phyloP scores from a whole-genome alignment of 1,139 yeast genomes.

The Candida gigantensis region DNA sequence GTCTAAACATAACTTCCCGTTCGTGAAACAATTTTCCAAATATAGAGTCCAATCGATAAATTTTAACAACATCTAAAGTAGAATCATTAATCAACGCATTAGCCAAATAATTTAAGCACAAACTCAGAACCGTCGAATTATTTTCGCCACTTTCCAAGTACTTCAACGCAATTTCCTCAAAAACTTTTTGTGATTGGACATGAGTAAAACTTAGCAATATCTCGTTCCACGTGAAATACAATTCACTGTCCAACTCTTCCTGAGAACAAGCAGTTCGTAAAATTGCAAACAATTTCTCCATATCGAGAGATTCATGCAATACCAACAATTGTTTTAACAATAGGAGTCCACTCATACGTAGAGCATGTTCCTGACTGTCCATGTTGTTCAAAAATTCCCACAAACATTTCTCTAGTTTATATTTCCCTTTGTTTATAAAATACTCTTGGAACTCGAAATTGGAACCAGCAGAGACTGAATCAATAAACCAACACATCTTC shows the following conservation, averaged over 20 bases:
- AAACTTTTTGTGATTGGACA: not conserved
- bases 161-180: conserved; percentile 10
- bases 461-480: conserved; percentile 10
- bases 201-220: conserved; percentile 8
- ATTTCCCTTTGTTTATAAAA: conserved; percentile 26
- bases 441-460: conserved; percentile 29
- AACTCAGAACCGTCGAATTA: conserved; percentile 6
- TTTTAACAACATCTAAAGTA: conserved; percentile 4
- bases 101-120: conserved; percentile 14
- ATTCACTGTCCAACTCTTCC: conserved; percentile 12
- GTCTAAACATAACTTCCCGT: conserved; percentile 40
- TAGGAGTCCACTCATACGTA: conserved; percentile 11
- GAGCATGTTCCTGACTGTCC: conserved; percentile 3
- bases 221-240: conserved; percentile 14
- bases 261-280: conserved; percentile 7
- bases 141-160: conserved; percentile 10
- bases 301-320: conserved; percentile 12
- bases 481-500: conserved; percentile 8
- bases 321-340: conserved; percentile 11
- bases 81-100: conserved; percentile 9
- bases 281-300: conserved; percentile 10
- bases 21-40: conserved; percentile 29
- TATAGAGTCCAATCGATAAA: conserved; percentile 25
- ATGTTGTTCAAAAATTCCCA: conserved; percentile 14
- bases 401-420: conserved; percentile 26